phyloP scores from a whole-genome alignment of 371 early-diverging fungal species.

The Mucor velutinosus region DNA sequence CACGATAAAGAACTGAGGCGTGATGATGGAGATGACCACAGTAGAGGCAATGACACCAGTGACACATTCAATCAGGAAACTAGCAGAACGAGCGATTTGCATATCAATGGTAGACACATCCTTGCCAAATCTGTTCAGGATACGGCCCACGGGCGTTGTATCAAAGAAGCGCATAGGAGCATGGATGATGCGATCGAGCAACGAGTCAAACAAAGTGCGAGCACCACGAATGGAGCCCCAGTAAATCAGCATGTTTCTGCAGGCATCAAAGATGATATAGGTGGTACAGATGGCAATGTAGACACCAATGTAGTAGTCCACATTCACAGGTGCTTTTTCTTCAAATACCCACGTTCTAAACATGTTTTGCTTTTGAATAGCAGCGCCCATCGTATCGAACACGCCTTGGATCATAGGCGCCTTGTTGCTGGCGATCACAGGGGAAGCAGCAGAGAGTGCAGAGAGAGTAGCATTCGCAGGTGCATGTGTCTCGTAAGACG shows the following conservation, averaged over 20 bases:
- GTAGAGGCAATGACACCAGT: slow-evolving; percentile 60
- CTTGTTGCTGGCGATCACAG: slow-evolving; percentile 1
- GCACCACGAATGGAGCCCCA: slow-evolving; percentile 65
- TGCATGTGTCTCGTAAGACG: slow-evolving; percentile 12
- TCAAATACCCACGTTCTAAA: slow-evolving; percentile 32
- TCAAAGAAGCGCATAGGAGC: slow-evolving; percentile 88
- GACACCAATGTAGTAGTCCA: slow-evolving; percentile 31
- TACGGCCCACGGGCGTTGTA: slow-evolving; percentile 89
- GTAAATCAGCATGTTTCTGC: slow-evolving; percentile 34
- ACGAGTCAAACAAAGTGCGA: slow-evolving; percentile 48
- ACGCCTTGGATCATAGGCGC: slow-evolving; percentile 8
- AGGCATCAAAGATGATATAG: slow-evolving; percentile 14
- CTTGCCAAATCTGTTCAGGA: slow-evolving; percentile 88
- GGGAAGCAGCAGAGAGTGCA: not conserved
- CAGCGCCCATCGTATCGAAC: slow-evolving; percentile 27
- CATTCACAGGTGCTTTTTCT: slow-evolving; percentile 20
- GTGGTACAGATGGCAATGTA: slow-evolving; percentile 21
- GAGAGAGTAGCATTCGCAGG: not conserved
- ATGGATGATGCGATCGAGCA: slow-evolving; percentile 61
- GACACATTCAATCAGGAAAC: slow-evolving; percentile 35
- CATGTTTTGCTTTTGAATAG: slow-evolving; percentile 21
- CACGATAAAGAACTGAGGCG: slow-evolving; percentile 59
- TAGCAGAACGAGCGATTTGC: slow-evolving; percentile 37
- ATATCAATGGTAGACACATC: slow-evolving; percentile 43
- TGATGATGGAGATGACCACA: slow-evolving; percentile 58